Conservation (phyloP, 2,329 filamentous ascomycete species). For the Neonectria neomacrospora region DNA sequence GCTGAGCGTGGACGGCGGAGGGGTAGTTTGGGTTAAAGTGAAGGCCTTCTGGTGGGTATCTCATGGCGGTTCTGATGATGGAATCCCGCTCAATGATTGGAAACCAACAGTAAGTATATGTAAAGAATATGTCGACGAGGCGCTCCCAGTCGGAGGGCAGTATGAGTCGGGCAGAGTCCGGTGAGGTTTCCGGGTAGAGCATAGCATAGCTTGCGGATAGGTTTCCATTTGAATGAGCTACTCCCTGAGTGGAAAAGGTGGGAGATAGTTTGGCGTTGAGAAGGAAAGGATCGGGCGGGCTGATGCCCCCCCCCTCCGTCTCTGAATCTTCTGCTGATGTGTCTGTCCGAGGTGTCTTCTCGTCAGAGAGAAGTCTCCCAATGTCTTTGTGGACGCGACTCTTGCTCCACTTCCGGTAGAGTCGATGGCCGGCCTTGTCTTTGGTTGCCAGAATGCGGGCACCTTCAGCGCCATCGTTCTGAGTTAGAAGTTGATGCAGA, state of each 20-base stretch:
- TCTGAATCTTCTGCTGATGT: conserved; percentile 50
- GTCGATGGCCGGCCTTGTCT: conserved; percentile 63
- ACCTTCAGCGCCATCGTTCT: conserved; percentile 55
- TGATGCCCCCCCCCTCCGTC: conserved; percentile 45
- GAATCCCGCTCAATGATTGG: conserved; percentile 76
- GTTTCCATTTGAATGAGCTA: conserved; percentile 25
- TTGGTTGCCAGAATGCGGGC: conserved; percentile 60
- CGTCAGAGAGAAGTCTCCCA: conserved; percentile 67
- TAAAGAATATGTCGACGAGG: conserved; percentile 78
- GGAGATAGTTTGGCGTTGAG: conserved; percentile 37
- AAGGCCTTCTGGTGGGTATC: conserved; percentile 53
- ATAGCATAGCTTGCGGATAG: conserved; percentile 20
- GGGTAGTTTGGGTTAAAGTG: conserved; percentile 47
- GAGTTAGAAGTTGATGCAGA: conserved; percentile 64
- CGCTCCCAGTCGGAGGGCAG: conserved; percentile 67
- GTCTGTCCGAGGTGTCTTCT: conserved; percentile 47
- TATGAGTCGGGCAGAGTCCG: conserved; percentile 38
- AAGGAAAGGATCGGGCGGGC: conserved; percentile 32
- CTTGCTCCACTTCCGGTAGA: conserved; percentile 72
- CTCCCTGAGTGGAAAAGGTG: conserved; percentile 32
- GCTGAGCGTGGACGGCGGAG: conserved; percentile 59
- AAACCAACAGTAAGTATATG: conserved; percentile 81
- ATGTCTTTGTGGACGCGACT: conserved; percentile 71
- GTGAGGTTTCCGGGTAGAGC: conserved; percentile 11
- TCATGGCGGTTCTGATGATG: conserved; percentile 61